Evolutionary conservation across 2,329 filamentous ascomycete genomes (phyloP).

Genomic region (Tricladium varicosporioides): DNA sequence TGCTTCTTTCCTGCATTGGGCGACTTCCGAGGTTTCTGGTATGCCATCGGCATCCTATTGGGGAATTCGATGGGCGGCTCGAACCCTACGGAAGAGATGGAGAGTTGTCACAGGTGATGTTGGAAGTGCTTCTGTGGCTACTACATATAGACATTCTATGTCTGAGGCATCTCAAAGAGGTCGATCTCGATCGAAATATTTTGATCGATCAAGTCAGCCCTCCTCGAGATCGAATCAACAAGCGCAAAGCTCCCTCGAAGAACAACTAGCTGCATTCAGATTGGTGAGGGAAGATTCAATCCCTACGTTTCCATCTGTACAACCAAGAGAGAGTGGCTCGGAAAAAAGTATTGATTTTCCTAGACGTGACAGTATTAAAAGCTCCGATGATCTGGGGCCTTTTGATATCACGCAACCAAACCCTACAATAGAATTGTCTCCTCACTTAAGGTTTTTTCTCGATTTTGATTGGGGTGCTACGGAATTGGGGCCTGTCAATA

Average conservation of each 20-base stretch:
- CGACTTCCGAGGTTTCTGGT: constrained; percentile 3
- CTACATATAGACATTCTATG: neutral
- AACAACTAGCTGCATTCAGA: constrained; percentile 14
- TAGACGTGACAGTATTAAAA: neutral
- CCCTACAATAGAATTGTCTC: constrained; percentile 16
- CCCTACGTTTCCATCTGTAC: neutral
- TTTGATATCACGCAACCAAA: constrained; percentile 27
- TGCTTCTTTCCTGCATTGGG: constrained; percentile 19
- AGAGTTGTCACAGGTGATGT: constrained; percentile 21
- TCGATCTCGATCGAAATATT: too few species aligned
- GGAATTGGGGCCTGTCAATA: constrained; percentile 39
- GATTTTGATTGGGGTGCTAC: constrained; percentile 43
- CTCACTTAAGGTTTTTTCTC: constrained; percentile 30
- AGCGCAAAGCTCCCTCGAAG: constrained; percentile 7
- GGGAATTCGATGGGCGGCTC: constrained; percentile 22
- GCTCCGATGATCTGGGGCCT: constrained; percentile 4
- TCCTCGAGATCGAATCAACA: too few species aligned
- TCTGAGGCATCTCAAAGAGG: too few species aligned
- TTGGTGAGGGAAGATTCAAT: constrained; percentile 9
- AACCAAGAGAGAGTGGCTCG: neutral
- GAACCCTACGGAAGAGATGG: constrained; percentile 24
- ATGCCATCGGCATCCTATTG: constrained; percentile 11
- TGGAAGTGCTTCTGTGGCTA: neutral
- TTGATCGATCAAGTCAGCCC: too few species aligned
- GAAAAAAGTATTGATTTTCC: neutral